Evolutionary conservation across 371 early-diverging fungal species (phyloP).

Genomic region (Actinomortierella ambigua): DNA sequence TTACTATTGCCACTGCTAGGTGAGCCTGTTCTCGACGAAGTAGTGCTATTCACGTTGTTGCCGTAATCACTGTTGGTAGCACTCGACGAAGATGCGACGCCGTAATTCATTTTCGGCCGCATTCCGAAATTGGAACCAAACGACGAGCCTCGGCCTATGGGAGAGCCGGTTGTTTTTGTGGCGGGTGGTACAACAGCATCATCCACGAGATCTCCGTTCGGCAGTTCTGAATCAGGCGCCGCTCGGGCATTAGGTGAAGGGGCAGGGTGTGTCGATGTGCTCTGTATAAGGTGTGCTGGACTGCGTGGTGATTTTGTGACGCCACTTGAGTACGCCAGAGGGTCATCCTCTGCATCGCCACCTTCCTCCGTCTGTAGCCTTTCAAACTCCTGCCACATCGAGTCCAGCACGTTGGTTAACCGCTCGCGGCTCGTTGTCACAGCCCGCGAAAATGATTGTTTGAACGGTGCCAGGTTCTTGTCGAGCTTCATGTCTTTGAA

Average conservation of each 20-base stretch:
- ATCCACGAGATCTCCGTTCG: conserved; percentile 15
- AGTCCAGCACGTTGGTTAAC: conserved; percentile 54
- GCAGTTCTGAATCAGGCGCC: conserved; percentile 19
- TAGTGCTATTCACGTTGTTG: background rate
- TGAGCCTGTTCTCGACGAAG: background rate
- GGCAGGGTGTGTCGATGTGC: conserved; percentile 18
- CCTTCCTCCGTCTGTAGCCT: conserved; percentile 42
- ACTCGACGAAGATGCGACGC: background rate
- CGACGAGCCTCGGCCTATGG: conserved; percentile 8
- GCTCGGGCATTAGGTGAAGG: conserved; percentile 15
- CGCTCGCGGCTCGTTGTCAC: conserved; percentile 60
- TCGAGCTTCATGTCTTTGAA: conserved; percentile 64
- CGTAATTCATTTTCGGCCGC: background rate
- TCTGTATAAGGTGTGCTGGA: conserved; percentile 21
- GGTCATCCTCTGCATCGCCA: conserved; percentile 7
- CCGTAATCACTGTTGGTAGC: background rate
- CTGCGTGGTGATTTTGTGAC: background rate
- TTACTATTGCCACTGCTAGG: background rate
- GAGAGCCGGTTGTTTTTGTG: background rate
- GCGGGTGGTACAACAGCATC: conserved; percentile 22
- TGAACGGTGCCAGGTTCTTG: conserved; percentile 62
- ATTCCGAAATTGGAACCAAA: background rate
- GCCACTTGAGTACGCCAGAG: conserved; percentile 22
- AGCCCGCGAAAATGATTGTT: conserved; percentile 65
- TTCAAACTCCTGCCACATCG: conserved; percentile 62